Conservation (phyloP, 23 red algal genomes). For the Gracilaria gracilis region DNA sequence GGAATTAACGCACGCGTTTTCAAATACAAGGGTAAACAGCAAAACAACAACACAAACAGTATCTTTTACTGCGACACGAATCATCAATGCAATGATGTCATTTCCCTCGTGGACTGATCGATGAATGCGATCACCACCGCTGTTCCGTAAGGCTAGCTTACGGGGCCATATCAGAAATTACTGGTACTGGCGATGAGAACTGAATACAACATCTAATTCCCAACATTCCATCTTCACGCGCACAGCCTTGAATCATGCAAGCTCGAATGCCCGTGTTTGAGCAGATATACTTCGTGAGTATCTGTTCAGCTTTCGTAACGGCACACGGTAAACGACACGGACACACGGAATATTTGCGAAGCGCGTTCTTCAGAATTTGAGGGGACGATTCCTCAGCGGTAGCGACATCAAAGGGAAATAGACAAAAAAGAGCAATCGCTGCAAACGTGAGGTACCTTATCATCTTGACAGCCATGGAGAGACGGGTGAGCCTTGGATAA, state of each 20-base stretch:
- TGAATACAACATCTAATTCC: conserved; percentile 33
- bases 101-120: too few species aligned
- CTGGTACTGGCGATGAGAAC: conserved; percentile 13
- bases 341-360: conserved; percentile 26
- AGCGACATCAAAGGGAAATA: neutral
- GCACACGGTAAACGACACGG: conserved; percentile 29
- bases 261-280: conserved; percentile 31
- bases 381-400: neutral
- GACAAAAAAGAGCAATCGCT: neutral
- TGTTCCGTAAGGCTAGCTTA: neutral
- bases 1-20: too few species aligned
- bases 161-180: neutral
- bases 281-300: conserved; percentile 19
- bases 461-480: too few species aligned
- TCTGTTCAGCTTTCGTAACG: conserved; percentile 26
- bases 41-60: too few species aligned
- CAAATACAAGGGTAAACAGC: too few species aligned
- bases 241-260: conserved; percentile 35
- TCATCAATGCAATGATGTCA: too few species aligned
- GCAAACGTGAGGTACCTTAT: neutral
- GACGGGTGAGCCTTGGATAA: too few species aligned
- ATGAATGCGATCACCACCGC: too few species aligned
- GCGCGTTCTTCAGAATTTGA: neutral
- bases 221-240: neutral
- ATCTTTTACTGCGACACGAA: too few species aligned